Evolutionary conservation across 805 yeast species (phyloP), one percentile per base, ranked within the genome.

Genomic region (Metschnikowia kunwiensis): DNA sequence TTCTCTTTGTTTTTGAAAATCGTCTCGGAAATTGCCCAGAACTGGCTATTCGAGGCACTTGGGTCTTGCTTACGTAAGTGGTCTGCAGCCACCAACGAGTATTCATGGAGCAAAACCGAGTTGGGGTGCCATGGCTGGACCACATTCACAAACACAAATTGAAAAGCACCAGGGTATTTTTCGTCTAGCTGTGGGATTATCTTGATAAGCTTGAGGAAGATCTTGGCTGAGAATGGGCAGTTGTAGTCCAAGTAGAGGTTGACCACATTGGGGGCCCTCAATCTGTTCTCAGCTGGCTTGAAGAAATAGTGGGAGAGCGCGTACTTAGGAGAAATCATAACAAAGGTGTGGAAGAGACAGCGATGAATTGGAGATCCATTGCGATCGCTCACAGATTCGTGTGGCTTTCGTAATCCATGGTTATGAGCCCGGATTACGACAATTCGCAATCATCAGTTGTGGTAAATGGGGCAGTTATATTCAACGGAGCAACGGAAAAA

Each of bases 121-220:
- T 78, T 76, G 28, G 89, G 81, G 57, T 87, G 96, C 95, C 95
- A 87, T 47, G 94, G 93, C 64, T 87, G 96, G n/a, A 83, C 69
- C 26, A 81, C 87, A 52, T 85, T 82, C 43, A 79, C 72, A 57
- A 82, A 77, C 8, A 78, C 74, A 43, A 85, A 71, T 46, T 77
- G 75, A 49, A 81, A 75, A 42, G 72, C 57, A 39, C 68, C 69
- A 1, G 80, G 74, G 34, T 66, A 61, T 36, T 68, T 60, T 20
- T 57, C 44, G 32, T 71, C 66, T 30, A 80, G 59, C 19, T 53
- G 43, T 13, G 87, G 88, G 25, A 78, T 67, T 6, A 83, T 66
- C 23, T 69, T 68, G 5, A 62, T 56, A 40, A 86, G 54, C 37
- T 78, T 79, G 36, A 65, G 60, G 65, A 73, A 86, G 32, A 84